Percentiles rank a stretch among this genome's conserved stretches.
phyloP scores from a whole-genome alignment of 2,329 filamentous ascomycete species.

The Cladosporium colombiae region DNA sequence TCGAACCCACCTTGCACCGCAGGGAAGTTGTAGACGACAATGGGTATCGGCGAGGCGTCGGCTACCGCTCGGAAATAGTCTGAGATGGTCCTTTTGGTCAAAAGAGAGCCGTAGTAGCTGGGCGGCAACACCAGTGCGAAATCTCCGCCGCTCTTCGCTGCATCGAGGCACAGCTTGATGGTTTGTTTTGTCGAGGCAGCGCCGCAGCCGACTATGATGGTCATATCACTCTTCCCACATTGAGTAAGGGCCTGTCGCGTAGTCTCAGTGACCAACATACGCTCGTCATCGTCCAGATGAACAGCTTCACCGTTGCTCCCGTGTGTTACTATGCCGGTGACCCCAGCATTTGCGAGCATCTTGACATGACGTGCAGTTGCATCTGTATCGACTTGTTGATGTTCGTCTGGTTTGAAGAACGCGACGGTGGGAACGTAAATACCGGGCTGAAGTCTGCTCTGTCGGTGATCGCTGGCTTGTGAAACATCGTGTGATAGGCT shows the following conservation, averaged over 20 bases:
- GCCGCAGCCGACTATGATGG: slow-evolving; percentile 75
- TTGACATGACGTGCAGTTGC: slow-evolving; percentile 54
- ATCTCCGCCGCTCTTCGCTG: slow-evolving; percentile 68
- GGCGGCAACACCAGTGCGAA: slow-evolving; percentile 76
- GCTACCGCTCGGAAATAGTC: slow-evolving; percentile 69
- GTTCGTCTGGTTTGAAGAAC: slow-evolving; percentile 45
- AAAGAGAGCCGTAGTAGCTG: slow-evolving; percentile 70
- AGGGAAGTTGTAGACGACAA: slow-evolving; percentile 71
- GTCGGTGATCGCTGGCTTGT: neutral
- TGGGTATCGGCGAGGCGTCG: slow-evolving; percentile 61
- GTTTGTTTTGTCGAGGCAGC: slow-evolving; percentile 73
- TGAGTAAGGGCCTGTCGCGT: slow-evolving; percentile 70
- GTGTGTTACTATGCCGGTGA: slow-evolving; percentile 73
- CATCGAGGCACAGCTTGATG: slow-evolving; percentile 68
- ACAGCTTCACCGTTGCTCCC: slow-evolving; percentile 84
- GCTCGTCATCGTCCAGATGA: slow-evolving; percentile 71
- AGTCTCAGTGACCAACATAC: slow-evolving; percentile 66
- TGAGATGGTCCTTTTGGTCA: slow-evolving; percentile 60
- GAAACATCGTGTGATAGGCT: neutral
- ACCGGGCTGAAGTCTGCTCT: slow-evolving; percentile 37
- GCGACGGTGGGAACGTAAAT: slow-evolving; percentile 49
- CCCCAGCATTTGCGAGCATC: slow-evolving; percentile 69
- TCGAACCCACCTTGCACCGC: slow-evolving; percentile 65
- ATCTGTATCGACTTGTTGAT: slow-evolving; percentile 43
- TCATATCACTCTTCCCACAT: slow-evolving; percentile 65